Evolutionary conservation across 2,329 filamentous ascomycete species (phyloP).

Genomic region (Ceratocystis eucalypticola): DNA sequence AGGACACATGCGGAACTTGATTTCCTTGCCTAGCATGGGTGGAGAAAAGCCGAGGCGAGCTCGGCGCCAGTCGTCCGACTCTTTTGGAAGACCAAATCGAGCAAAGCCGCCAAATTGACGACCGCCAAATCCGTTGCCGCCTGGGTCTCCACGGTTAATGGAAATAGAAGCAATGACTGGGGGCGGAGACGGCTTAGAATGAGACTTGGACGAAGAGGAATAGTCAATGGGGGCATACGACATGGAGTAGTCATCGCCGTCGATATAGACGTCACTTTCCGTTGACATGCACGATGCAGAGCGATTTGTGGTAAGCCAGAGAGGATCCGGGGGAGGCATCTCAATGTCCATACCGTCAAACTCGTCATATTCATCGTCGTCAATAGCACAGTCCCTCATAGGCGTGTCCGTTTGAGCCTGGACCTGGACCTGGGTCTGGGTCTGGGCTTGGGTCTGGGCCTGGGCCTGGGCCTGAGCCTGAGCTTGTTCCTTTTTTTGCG

Average conservation of each 20-base stretch:
- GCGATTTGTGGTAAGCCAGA: slow-evolving; percentile 25
- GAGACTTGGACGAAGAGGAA: not conserved
- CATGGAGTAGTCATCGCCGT: slow-evolving; percentile 25
- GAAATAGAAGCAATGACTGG: not conserved
- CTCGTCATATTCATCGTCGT: slow-evolving; percentile 14
- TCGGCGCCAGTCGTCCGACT: slow-evolving; percentile 15
- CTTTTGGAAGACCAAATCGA: slow-evolving; percentile 3
- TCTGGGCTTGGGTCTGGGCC: too few relatives aligned
- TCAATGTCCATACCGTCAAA: slow-evolving; percentile 22
- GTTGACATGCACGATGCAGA: slow-evolving; percentile 8
- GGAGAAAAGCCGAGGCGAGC: slow-evolving; percentile 48
- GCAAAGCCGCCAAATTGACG: slow-evolving; percentile 13
- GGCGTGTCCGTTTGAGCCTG: not conserved
- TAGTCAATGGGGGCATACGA: slow-evolving; percentile 25
- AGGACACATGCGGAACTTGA: slow-evolving; percentile 65
- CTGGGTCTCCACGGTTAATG: not conserved
- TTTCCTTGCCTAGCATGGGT: slow-evolving; percentile 75
- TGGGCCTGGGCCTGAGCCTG: not conserved
- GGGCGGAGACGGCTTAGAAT: not conserved
- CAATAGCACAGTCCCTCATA: slow-evolving; percentile 24
- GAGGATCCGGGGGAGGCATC: slow-evolving; percentile 27
- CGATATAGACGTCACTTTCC: slow-evolving; percentile 13
- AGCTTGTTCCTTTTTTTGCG: slow-evolving; percentile 47
- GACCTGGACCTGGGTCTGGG: slow-evolving; percentile 25
- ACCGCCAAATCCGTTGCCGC: not conserved